Evolutionary conservation across 805 yeast genomes (phyloP).

Genomic region (Sugiyamaella qingdaonensis): DNA sequence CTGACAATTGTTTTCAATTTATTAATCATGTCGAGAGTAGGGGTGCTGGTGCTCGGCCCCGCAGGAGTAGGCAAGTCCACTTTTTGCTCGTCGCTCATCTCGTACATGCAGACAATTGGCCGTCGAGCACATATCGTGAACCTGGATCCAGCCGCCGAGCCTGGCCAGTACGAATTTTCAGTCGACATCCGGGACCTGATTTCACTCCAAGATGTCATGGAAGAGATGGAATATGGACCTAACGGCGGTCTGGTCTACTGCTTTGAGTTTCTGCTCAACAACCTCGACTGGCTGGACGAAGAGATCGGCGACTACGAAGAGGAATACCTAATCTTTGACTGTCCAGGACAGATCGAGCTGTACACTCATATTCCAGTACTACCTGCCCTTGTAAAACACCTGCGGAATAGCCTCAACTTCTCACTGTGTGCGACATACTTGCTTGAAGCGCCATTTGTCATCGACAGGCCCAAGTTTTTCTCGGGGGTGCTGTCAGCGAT

Average conservation of each 20-base stretch:
- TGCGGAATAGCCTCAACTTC: slow-evolving; percentile 74
- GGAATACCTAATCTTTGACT: slow-evolving; percentile 89
- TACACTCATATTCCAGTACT: slow-evolving; percentile 92
- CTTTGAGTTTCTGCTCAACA: slow-evolving; percentile 80
- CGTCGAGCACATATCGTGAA: slow-evolving; percentile 93
- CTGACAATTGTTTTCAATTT: no score
- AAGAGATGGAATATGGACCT: slow-evolving; percentile 88
- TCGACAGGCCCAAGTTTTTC: slow-evolving; percentile 87
- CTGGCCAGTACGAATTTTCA: slow-evolving; percentile 85
- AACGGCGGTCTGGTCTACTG: slow-evolving; percentile 93
- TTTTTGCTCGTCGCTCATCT: slow-evolving; percentile 80
- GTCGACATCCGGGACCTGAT: slow-evolving; percentile 89
- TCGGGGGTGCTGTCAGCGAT: slow-evolving; percentile 95
- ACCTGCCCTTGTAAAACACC: slow-evolving; percentile 83
- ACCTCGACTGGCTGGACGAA: slow-evolving; percentile 95
- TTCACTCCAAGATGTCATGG: slow-evolving; percentile 91
- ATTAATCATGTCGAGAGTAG: slow-evolving; percentile 79
- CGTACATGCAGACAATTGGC: slow-evolving; percentile 86
- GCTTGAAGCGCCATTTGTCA: slow-evolving; percentile 88
- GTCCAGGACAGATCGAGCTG: slow-evolving; percentile 95
- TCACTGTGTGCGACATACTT: slow-evolving; percentile 89
- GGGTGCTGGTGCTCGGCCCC: slow-evolving; percentile 90
- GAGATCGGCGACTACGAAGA: slow-evolving; percentile 95
- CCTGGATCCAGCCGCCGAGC: slow-evolving; percentile 95
- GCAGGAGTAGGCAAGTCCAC: slow-evolving; percentile 98